Evolutionary conservation across 1,284 basidiomycete genomes (phyloP).

Genomic region (Erythrobasidium hasegawianum): DNA sequence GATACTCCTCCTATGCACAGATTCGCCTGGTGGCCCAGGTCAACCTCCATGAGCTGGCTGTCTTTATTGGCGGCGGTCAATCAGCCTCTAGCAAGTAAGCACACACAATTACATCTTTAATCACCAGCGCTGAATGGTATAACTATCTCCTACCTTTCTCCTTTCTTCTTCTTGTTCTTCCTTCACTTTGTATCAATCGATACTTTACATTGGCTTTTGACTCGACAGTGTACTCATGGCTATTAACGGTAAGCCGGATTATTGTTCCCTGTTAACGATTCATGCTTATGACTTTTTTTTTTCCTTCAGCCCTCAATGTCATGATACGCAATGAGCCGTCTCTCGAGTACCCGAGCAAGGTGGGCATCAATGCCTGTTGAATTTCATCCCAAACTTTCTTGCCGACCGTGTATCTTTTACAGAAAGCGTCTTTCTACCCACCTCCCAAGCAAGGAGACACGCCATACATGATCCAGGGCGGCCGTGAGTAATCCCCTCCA

Average conservation of each 20-base stretch:
- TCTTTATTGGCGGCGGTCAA: conserved; percentile 5
- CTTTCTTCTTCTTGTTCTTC: neutral
- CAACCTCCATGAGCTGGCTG: conserved; percentile 18
- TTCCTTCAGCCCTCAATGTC: conserved; percentile 36
- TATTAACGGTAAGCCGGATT: conserved; percentile 20
- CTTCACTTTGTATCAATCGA: too few species aligned
- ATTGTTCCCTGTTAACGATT: too few species aligned
- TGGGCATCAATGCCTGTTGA: too few species aligned
- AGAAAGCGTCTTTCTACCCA: conserved; percentile 34
- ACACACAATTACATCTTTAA: too few species aligned
- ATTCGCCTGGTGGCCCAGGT: conserved; percentile 22
- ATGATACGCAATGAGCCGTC: conserved; percentile 29
- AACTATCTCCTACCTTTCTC: neutral
- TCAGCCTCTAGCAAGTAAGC: conserved; percentile 14
- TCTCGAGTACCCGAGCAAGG: conserved; percentile 4
- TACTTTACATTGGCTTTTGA: too few species aligned
- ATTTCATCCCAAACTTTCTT: too few species aligned
- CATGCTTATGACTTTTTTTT: too few species aligned
- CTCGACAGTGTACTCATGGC: conserved; percentile 30
- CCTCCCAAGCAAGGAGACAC: conserved; percentile 14
- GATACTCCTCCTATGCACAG: too few species aligned
- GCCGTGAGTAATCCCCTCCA: conserved; percentile 14
- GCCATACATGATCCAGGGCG: conserved; percentile 23
- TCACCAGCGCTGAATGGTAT: too few species aligned
- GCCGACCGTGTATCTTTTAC: too few species aligned